Base-by-base conservation (phyloP, 352 stramenopile species). In the Phytophthora sp. region DNA sequence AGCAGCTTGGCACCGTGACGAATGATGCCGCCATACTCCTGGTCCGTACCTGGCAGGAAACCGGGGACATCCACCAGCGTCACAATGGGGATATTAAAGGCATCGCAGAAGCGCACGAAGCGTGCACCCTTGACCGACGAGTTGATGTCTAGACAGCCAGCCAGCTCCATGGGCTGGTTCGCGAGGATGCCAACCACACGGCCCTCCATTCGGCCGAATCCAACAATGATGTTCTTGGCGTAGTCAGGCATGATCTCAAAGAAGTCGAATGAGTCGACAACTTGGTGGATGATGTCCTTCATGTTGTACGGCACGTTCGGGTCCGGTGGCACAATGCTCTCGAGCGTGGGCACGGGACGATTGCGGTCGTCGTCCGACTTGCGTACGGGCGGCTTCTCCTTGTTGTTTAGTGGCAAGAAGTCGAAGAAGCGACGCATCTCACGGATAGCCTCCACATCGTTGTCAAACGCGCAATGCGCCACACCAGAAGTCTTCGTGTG, bases 231-330 rank as follows among this genome's bases (percentile, higher is more conserved):
- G 75, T 99, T 99, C 76, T 98, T 96, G 36, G 97, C 97, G 76
- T 97, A 98, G 61, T 99, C 93, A 0, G 94, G 93, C 88, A 97
- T 96, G 66, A 99, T 97, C 80, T 99, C 96, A 63, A 99, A 99
- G 38, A 99, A 92, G 49, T 98, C 94, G 46, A 88, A 89, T 45
- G 98, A 89, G 74, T 99, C 97, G 11, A 99, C 84, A 26, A 99
- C 79, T 65, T 98, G 93, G 59, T 86, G 69, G 63, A 99, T 95
- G 30, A 99, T 96, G 64, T 98, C 86, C 69, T 94, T 97, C 94
- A 99, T 99, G 77, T 99, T 98, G 81, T 99, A 99, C 8, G 97
- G 94, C 29, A 97, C 81, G 74, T 99, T 99, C 35, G 97, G 94
- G 80, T 99, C 96, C 56, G 97, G 93, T 6, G 97, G 97, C 11